These are phyloP conservation scores for Clarireedia hainanense DNA, from an alignment of 2,329 filamentous ascomycete genomes.

Conservation along the genomic window DNA sequence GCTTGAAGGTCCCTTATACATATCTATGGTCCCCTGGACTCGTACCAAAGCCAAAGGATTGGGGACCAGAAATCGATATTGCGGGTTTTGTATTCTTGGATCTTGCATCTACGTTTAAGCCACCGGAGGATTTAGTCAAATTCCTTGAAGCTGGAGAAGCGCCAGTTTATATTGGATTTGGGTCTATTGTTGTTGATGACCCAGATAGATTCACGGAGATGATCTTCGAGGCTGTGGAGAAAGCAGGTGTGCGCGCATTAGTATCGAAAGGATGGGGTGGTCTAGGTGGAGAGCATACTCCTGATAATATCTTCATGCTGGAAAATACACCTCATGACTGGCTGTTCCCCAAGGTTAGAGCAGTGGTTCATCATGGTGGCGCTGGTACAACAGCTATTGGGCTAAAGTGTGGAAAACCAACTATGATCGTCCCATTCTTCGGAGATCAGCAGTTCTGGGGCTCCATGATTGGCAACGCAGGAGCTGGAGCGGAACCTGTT, in stretches of 20 bases:
- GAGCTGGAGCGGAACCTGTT: constrained; percentile 58
- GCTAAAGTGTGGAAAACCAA: constrained; percentile 62
- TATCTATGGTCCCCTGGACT: constrained; percentile 64
- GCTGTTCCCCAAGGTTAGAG: constrained; percentile 60
- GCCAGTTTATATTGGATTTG: constrained; percentile 70
- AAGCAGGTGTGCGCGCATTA: constrained; percentile 60
- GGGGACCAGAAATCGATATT: constrained; percentile 63
- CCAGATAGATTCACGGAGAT: constrained; percentile 59
- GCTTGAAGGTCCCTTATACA: constrained; percentile 66
- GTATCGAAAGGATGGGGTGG: constrained; percentile 73
- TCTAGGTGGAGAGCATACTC: constrained; percentile 50
- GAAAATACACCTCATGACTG: constrained; percentile 71
- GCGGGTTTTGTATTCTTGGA: constrained; percentile 75
- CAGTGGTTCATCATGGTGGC: constrained; percentile 69
- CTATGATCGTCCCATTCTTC: constrained; percentile 73
- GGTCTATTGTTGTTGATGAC: constrained; percentile 68
- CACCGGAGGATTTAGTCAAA: constrained; percentile 44
- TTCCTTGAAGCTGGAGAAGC: constrained; percentile 50
- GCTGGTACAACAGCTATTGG: constrained; percentile 71
- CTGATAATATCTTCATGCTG: constrained; percentile 62
- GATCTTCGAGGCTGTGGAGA: constrained; percentile 61
- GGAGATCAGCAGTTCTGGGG: constrained; percentile 77
- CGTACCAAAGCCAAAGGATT: constrained; percentile 60
- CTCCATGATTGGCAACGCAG: constrained; percentile 54
- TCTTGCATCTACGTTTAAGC: constrained; percentile 52